Evolutionary conservation across 306 rosid genomes (phyloP), one percentile per base, ranked within the genome.

Genomic region (Alnus glutinosa): DNA sequence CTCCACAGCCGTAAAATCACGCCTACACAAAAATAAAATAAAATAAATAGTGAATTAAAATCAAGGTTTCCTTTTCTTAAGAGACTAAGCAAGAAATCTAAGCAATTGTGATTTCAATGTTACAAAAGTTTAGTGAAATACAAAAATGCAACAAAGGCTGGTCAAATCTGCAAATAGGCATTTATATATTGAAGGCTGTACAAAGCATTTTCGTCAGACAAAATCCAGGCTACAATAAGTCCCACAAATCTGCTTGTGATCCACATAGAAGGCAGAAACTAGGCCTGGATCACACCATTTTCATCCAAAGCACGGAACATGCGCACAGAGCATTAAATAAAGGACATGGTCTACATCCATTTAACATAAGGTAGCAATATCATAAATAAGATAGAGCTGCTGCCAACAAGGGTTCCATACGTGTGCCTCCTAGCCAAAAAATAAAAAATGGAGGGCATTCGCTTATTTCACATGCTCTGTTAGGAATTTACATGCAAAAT

Each of bases 1-100:
- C 86, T 92, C 97, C 73, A 83, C 84, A 77, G 87, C 80, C 11
- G 84, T 80, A 82, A 89, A 87, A 80, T 94, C 97, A 73, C 90
- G 92, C 98, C 98, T 94, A 67, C 88, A 87, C 47, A 52, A 23
- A 52, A n/a, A 73, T 78, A 81, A 81, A 74, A 10, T 3, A 5
- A 23, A 23, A 23, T 23, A 23, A 23, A 67, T 2, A 8, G 44
- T 67, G 2, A 14, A 14, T 54, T 13, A 19, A 23, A 49, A 34
- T 4, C 9, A 63, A 63, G 32, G 30, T 42, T 28, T 55, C 66
- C 3, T 55, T 55, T 52, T 73, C 72, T 15, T 55, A 57, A 68
- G 59, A 67, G 19, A 23, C 70, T 18, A 71, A 59, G 58, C 10
- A 9, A n/a, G 5, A 44, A 37, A 61, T 63, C 23, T 47, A 61